Evolutionary conservation across 306 rosid species (phyloP).

Genomic region (Rubus idaeus): DNA sequence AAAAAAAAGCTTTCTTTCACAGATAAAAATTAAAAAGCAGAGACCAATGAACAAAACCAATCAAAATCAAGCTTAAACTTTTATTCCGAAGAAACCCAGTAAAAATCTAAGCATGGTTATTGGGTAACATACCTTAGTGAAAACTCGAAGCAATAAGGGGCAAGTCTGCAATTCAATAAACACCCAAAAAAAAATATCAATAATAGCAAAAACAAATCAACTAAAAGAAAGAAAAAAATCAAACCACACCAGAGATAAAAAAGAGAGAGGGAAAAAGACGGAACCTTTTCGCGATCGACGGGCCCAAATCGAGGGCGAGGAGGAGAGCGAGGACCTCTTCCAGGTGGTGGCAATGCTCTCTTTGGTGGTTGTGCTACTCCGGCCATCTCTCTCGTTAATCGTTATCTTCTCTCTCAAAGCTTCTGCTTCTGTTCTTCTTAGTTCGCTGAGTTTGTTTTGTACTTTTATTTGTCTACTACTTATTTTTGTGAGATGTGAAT

Average conservation of each 20-base stretch:
- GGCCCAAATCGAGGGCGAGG: slow-evolving; percentile 37
- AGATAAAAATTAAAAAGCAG: neutral
- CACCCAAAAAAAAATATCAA: neutral
- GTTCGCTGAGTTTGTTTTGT: neutral
- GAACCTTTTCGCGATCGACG: slow-evolving; percentile 53
- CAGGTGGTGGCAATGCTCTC: slow-evolving; percentile 40
- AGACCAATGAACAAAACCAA: neutral
- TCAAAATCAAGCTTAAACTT: neutral
- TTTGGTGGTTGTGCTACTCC: slow-evolving; percentile 36
- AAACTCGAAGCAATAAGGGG: slow-evolving; percentile 82
- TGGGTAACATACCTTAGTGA: slow-evolving; percentile 64
- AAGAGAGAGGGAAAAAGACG: neutral
- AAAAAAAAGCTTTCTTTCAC: neutral
- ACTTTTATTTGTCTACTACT: neutral
- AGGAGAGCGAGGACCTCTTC: slow-evolving; percentile 33
- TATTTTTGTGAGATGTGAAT: neutral
- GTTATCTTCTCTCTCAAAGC: neutral
- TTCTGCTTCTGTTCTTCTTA: neutral
- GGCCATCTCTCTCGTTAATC: slow-evolving; percentile 30
- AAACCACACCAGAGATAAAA: slow-evolving; percentile 1
- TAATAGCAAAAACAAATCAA: neutral
- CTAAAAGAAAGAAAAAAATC: neutral
- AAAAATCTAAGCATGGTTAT: neutral
- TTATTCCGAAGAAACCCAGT: neutral
- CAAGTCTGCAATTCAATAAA: slow-evolving; percentile 58